A percentile compares a stretch with the other conserved stretches of the same genome.
phyloP scores from a whole-genome alignment of 1,284 basidiomycete genomes.

The Rhodotorula sp. region DNA sequence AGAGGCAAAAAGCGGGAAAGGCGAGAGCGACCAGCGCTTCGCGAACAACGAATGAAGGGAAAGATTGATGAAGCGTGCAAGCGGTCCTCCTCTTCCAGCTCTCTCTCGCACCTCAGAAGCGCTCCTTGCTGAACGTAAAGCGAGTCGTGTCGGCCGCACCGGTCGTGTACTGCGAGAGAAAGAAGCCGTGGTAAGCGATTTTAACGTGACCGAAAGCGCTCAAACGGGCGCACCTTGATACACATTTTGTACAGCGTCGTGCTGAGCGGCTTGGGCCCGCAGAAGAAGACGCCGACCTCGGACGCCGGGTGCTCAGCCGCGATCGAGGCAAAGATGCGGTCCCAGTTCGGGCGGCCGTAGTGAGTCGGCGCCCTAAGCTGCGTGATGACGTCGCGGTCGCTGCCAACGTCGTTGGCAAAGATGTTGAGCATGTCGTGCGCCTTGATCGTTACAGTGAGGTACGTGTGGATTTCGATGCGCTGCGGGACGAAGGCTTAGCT shows the following conservation, averaged over 20 bases:
- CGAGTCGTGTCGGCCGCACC: not conserved
- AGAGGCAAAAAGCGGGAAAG: not conserved
- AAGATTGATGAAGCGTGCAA: too few species aligned
- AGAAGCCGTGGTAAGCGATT: not conserved
- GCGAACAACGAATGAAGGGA: not conserved
- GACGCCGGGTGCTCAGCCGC: constrained; percentile 75
- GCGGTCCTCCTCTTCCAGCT: not conserved
- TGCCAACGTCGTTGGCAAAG: constrained; percentile 68
- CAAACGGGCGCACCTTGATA: constrained; percentile 68
- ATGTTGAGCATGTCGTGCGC: constrained; percentile 88
- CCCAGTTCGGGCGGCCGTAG: constrained; percentile 90
- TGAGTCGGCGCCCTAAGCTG: constrained; percentile 82
- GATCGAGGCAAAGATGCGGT: constrained; percentile 72
- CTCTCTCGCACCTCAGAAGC: constrained; percentile 4
- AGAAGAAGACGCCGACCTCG: constrained; percentile 68
- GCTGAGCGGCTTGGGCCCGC: constrained; percentile 55
- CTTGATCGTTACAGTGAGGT: constrained; percentile 81
- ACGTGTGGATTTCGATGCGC: constrained; percentile 68
- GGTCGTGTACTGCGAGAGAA: not conserved
- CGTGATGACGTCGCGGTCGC: constrained; percentile 82
- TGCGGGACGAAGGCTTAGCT: not conserved
- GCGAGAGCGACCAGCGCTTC: constrained; percentile 2
- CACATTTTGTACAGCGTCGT: constrained; percentile 69
- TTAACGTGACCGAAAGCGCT: too few species aligned
- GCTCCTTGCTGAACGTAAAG: constrained; percentile 23